Evolutionary conservation across 352 stramenopile species (phyloP).

Genomic region (Aphanomyces invadans): DNA sequence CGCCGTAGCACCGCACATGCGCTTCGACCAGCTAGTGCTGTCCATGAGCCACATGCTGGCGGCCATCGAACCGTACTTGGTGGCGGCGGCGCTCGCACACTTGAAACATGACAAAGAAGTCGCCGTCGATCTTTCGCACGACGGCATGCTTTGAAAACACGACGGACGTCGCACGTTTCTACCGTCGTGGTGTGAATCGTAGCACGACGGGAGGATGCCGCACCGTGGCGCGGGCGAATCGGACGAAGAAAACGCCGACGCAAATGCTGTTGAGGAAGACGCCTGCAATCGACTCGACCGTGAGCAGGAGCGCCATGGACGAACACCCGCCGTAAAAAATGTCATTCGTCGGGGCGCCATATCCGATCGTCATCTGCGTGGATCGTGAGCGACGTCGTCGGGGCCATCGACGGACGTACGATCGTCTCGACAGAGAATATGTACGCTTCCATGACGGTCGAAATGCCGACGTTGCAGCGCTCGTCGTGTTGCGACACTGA

Average conservation of each 20-base stretch:
- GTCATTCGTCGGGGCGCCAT: conserved; percentile 73
- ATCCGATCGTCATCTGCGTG: conserved; percentile 80
- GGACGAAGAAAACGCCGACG: conserved; percentile 82
- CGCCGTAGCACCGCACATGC: conserved; percentile 71
- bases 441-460: conserved; percentile 71
- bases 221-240: conserved; percentile 72
- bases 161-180: conserved; percentile 80
- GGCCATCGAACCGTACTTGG: too few relatives aligned
- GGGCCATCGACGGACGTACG: conserved; percentile 31
- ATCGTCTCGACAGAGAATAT: conserved; percentile 85
- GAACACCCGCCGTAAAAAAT: conserved; percentile 82
- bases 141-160: conserved; percentile 79
- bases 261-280: conserved; percentile 84
- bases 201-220: conserved; percentile 16
- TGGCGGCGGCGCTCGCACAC: conserved; percentile 83
- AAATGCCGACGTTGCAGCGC: conserved; percentile 65
- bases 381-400: conserved; percentile 33
- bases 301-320: conserved; percentile 69
- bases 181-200: neutral
- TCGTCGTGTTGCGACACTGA: conserved; percentile 47
- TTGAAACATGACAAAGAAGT: conserved; percentile 89
- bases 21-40: conserved; percentile 70
- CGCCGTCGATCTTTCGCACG: conserved; percentile 80
- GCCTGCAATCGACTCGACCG: conserved; percentile 74
- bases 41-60: too few relatives aligned